Conservation (phyloP, 2,329 filamentous ascomycete genomes). For the Delphinella strobiligena region DNA sequence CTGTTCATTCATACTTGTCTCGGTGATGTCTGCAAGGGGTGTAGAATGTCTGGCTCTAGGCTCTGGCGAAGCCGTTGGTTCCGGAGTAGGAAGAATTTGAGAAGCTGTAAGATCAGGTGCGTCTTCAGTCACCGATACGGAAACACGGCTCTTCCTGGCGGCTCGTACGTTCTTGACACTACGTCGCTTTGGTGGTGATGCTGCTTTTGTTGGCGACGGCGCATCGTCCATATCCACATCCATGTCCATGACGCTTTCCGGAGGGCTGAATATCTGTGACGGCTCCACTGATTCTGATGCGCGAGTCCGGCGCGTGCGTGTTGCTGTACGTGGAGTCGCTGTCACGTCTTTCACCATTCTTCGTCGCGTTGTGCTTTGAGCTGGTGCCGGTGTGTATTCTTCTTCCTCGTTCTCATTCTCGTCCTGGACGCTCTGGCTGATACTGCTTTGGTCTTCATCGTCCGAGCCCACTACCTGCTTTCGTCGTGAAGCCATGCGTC, state of each 20-base stretch:
- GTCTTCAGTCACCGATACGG: conserved; percentile 21
- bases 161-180: conserved; percentile 38
- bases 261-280: conserved; percentile 48
- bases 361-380: conserved; percentile 44
- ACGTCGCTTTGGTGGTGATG: conserved; percentile 55
- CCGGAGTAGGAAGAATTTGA: conserved; percentile 36
- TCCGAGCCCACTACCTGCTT: conserved; percentile 62
- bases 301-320: conserved; percentile 32
- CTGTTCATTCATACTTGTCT: conserved; percentile 50
- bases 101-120: conserved; percentile 16
- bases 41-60: conserved; percentile 32
- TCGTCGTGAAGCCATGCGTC: conserved; percentile 52
- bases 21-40: conserved; percentile 64
- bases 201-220: conserved; percentile 42
- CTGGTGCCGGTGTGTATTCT: conserved; percentile 66
- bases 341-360: conserved; percentile 34
- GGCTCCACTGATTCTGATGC: conserved; percentile 42
- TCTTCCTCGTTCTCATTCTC: conserved; percentile 56
- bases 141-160: conserved; percentile 26
- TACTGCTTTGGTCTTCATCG: conserved; percentile 59
- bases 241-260: conserved; percentile 34
- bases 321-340: conserved; percentile 33
- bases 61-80: conserved; percentile 28
- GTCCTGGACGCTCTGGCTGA: conserved; percentile 38
- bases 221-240: conserved; percentile 28